Evolutionary conservation across 805 yeast species (phyloP).

Genomic region (Candida fluviatilis): DNA sequence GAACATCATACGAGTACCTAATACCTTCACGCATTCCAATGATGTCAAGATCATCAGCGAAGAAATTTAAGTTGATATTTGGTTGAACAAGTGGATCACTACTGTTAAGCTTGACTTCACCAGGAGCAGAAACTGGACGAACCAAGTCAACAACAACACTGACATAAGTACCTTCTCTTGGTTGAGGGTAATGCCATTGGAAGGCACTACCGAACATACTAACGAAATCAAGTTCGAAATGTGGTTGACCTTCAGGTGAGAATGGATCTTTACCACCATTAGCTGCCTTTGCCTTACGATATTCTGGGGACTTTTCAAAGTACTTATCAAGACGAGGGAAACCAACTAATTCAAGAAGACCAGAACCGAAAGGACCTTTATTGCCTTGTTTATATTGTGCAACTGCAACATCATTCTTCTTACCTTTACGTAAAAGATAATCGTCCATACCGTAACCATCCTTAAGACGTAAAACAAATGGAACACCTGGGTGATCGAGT

Average conservation of each 20-base stretch:
- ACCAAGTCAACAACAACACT: constrained; percentile 22
- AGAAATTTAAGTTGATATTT: constrained; percentile 19
- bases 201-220: constrained; percentile 20
- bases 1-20: constrained; percentile 22
- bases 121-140: constrained; percentile 21
- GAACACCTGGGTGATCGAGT: constrained; percentile 26
- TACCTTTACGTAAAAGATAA: constrained; percentile 14
- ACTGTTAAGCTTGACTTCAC: constrained; percentile 20
- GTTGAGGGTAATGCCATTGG: constrained; percentile 23
- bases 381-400: constrained; percentile 10
- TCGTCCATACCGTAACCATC: constrained; percentile 18
- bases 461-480: constrained; percentile 18
- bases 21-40: constrained; percentile 27
- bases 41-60: constrained; percentile 25
- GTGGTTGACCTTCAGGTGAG: constrained; percentile 23
- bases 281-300: too few species aligned
- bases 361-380: constrained; percentile 17
- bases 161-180: constrained; percentile 16
- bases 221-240: constrained; percentile 21
- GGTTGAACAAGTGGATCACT: constrained; percentile 19
- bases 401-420: constrained; percentile 11
- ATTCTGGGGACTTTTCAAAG: too few species aligned
- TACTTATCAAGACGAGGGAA: constrained; percentile 20
- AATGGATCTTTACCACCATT: too few species aligned
- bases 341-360: constrained; percentile 17